Evolutionary conservation across 2,329 filamentous ascomycete species (phyloP).

Genomic region (Xylaria sp.): DNA sequence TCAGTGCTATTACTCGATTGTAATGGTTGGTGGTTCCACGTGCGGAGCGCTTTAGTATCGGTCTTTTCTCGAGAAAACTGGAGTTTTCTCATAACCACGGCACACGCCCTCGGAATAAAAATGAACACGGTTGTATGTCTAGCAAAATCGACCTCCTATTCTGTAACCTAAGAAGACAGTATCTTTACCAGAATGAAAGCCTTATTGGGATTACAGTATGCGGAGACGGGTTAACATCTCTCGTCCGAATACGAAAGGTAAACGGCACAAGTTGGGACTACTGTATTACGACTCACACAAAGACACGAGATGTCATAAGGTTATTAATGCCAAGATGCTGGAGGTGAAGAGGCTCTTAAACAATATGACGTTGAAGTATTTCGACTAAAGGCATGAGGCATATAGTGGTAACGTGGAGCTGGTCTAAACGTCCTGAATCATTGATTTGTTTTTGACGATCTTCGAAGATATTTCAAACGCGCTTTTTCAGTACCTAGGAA

Average conservation of each 20-base stretch:
- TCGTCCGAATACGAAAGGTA: background rate
- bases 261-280: background rate
- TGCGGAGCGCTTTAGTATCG: constrained; percentile 3
- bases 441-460: background rate
- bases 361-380: background rate
- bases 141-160: background rate
- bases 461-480: background rate
- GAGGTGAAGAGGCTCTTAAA: background rate
- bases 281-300: background rate
- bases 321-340: background rate
- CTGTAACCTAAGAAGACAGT: background rate
- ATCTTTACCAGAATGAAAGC: background rate
- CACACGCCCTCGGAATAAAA: background rate
- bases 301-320: background rate
- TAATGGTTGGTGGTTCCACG: constrained; percentile 10
- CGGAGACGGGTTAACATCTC: background rate
- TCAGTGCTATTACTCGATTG: constrained; percentile 7
- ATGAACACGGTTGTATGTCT: background rate
- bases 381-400: background rate
- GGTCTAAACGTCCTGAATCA: background rate
- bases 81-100: background rate
- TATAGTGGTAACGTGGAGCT: constrained; percentile 11
- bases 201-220: background rate
- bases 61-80: constrained; percentile 4
- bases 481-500: background rate